phyloP scores from a whole-genome alignment of 2,329 filamentous ascomycete genomes.

The Coniosporium tulheliwenetii region DNA sequence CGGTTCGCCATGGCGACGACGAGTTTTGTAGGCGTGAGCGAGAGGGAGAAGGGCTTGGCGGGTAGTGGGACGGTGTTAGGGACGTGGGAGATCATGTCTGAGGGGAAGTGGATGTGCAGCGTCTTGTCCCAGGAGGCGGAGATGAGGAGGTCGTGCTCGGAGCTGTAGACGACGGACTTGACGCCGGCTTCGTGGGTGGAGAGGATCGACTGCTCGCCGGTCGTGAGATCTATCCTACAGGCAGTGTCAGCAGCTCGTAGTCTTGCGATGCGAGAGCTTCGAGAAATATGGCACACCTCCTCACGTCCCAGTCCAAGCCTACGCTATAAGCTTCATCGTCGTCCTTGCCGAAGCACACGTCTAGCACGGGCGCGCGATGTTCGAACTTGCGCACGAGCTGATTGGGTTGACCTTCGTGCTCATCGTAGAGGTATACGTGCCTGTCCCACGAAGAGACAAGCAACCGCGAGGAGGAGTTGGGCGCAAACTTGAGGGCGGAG shows the following conservation, averaged over 20 bases:
- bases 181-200: slow-evolving; percentile 69
- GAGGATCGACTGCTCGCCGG: slow-evolving; percentile 56
- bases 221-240: slow-evolving; percentile 51
- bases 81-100: slow-evolving; percentile 29
- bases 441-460: slow-evolving; percentile 94
- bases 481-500: slow-evolving; percentile 74
- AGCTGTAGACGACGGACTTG: slow-evolving; percentile 70
- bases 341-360: slow-evolving; percentile 76
- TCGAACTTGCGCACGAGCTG: slow-evolving; percentile 59
- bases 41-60: slow-evolving; percentile 79
- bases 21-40: slow-evolving; percentile 62
- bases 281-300: slow-evolving; percentile 35
- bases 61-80: slow-evolving; percentile 53
- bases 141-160: slow-evolving; percentile 59
- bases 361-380: slow-evolving; percentile 72
- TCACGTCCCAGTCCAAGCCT: slow-evolving; percentile 76
- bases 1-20: slow-evolving; percentile 93
- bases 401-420: slow-evolving; percentile 38
- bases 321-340: slow-evolving; percentile 75
- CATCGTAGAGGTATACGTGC: slow-evolving; percentile 79
- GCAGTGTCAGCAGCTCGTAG: slow-evolving; percentile 1
- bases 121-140: slow-evolving; percentile 91
- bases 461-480: slow-evolving; percentile 55
- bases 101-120: slow-evolving; percentile 65
- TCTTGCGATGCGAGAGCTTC: neutral